Conservation (phyloP, 202 grass and related monocot species). For the Sporobolus alterniflorus region DNA sequence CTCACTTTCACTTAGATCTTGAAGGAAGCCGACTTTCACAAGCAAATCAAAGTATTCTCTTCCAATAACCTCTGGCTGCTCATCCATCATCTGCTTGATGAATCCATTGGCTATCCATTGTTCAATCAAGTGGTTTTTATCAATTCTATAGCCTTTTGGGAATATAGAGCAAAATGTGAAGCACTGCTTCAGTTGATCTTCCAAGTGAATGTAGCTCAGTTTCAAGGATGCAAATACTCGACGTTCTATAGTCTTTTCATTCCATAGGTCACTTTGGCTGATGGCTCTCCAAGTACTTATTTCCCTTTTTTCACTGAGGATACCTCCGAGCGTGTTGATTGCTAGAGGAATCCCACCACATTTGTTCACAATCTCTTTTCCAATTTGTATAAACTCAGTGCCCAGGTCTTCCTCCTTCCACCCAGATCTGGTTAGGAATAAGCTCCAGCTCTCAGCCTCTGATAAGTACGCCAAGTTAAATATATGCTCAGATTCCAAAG, state of each 20-base stretch:
- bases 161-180: constrained; percentile 20
- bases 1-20: not conserved
- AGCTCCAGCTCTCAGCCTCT: not conserved
- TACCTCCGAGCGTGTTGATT: constrained; percentile 4
- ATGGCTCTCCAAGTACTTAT: not conserved
- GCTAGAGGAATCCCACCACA: constrained; percentile 31
- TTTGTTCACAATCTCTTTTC: not conserved
- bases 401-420: not conserved
- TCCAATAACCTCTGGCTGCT: not conserved
- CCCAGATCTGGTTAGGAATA: constrained; percentile 6
- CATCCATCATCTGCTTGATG: not conserved
- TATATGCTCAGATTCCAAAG: not conserved
- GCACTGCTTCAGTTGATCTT: not conserved
- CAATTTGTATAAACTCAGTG: not conserved
- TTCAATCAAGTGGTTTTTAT: not conserved
- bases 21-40: constrained; percentile 5
- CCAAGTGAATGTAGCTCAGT: constrained; percentile 24
- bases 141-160: not conserved
- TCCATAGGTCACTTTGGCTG: constrained; percentile 14
- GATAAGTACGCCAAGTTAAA: not conserved
- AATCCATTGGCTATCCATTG: constrained; percentile 28
- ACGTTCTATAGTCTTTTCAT: not conserved
- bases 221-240: constrained; percentile 14
- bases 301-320: not conserved
- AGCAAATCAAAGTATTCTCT: constrained; percentile 9